Evolutionary conservation across 305 asterid species (phyloP).

Genomic region (Galium porrigens): DNA sequence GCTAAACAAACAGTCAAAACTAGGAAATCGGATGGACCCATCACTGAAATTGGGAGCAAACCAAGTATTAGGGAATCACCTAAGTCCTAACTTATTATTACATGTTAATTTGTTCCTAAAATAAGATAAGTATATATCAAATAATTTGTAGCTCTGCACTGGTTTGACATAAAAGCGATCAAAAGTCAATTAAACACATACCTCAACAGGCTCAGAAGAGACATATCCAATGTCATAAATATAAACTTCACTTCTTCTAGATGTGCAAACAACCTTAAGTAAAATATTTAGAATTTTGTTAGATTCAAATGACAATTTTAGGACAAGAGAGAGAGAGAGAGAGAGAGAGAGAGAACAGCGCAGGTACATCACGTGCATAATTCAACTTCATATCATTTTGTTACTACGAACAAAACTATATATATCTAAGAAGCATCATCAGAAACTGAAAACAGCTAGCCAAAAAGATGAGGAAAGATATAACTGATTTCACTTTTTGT

Average conservation of each 20-base stretch:
- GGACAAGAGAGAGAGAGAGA: neutral
- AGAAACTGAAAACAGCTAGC: neutral
- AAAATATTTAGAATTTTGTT: neutral
- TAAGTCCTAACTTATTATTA: too few relatives aligned
- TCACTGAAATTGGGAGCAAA: neutral
- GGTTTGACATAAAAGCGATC: slow-evolving; percentile 3
- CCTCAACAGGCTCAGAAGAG: slow-evolving; percentile 68
- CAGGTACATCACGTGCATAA: neutral
- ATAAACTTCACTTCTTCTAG: slow-evolving; percentile 47
- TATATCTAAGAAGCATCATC: neutral
- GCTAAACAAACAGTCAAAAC: neutral
- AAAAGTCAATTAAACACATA: slow-evolving; percentile 19
- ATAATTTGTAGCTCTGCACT: neutral
- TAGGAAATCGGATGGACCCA: neutral
- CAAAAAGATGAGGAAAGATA: neutral
- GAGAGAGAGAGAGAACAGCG: neutral
- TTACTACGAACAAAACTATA: neutral
- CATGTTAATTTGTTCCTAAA: neutral
- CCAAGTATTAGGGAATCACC: neutral
- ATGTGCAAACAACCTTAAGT: slow-evolving; percentile 67
- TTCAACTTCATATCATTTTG: neutral
- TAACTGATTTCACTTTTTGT: neutral
- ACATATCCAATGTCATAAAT: slow-evolving; percentile 70
- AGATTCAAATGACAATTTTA: neutral
- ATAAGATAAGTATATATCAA: too few relatives aligned